Evolutionary conservation across 352 stramenopile species (phyloP).

Genomic region (Globisporangium cederbergense): DNA sequence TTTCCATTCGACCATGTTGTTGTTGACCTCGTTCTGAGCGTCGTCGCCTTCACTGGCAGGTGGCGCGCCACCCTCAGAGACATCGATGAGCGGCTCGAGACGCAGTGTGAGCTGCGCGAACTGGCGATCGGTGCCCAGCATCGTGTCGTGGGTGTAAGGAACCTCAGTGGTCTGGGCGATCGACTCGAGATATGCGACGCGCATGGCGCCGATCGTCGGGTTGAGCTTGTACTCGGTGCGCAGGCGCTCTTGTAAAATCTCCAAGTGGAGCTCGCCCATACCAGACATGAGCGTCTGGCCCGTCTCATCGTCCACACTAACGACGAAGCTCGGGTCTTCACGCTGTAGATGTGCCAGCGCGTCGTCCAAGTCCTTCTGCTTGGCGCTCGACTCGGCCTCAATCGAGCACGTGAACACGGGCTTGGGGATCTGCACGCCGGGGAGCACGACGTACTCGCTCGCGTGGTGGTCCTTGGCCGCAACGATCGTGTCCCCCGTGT

Average conservation of each 20-base stretch:
- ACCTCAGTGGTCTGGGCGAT: constrained; percentile 37
- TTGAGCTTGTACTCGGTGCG: constrained; percentile 87
- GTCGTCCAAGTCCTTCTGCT: constrained; percentile 86
- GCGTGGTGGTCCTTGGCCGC: constrained; percentile 50
- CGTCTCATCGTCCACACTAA: constrained; percentile 94
- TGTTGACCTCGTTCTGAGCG: constrained; percentile 25
- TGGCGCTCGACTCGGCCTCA: constrained; percentile 80
- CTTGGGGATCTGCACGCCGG: constrained; percentile 67
- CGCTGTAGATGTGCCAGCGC: constrained; percentile 73
- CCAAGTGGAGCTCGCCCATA: constrained; percentile 93
- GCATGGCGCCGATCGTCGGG: constrained; percentile 81
- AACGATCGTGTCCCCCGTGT: constrained; percentile 93
- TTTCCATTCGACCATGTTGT: constrained; percentile 59
- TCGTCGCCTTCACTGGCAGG: constrained; percentile 16
- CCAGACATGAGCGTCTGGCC: constrained; percentile 98
- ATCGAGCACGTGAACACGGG: constrained; percentile 91
- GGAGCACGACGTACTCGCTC: constrained; percentile 36
- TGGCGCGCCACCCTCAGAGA: constrained; percentile 23
- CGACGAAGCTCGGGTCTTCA: constrained; percentile 97
- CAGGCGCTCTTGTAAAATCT: constrained; percentile 92
- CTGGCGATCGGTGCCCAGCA: constrained; percentile 70
- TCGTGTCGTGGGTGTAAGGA: constrained; percentile 55
- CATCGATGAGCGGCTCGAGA: constrained; percentile 46
- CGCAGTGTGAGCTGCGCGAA: constrained; percentile 56
- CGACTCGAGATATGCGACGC: constrained; percentile 91